Percentiles rank a stretch among this genome's conserved stretches.
phyloP scores from a whole-genome alignment of 805 yeast species.

The Tanozyma kutaoensis region DNA sequence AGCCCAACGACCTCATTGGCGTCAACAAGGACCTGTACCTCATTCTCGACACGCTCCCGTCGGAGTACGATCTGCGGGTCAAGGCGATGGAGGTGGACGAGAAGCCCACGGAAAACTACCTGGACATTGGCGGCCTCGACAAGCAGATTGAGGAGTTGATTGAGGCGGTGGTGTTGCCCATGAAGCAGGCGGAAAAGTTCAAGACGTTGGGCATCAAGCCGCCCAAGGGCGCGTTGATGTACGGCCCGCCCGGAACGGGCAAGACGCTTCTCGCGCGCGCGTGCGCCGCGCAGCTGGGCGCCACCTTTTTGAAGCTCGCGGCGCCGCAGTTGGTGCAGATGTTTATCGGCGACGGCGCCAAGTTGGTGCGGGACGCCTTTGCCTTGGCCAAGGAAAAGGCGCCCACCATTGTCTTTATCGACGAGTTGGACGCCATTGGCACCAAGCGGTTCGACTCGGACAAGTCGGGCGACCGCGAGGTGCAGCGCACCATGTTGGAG shows the following conservation, averaged over 20 bases:
- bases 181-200: conserved; percentile 11
- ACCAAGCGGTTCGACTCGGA: conserved; percentile 10
- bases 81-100: conserved; percentile 99
- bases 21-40: conserved; percentile 94
- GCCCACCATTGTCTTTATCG: conserved; percentile 83
- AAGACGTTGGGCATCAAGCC: conserved; percentile 9
- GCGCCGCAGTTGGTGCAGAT: conserved; percentile 11
- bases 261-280: conserved; percentile 11
- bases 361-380: conserved; percentile 10
- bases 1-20: conserved; percentile 97
- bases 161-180: conserved; percentile 11
- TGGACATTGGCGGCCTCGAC: conserved; percentile 96
- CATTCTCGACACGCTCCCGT: conserved; percentile 86
- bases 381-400: conserved; percentile 11
- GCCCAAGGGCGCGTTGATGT: conserved; percentile 11
- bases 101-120: conserved; percentile 93
- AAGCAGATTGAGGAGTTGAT: conserved; percentile 11
- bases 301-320: conserved; percentile 10
- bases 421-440: conserved; percentile 54
- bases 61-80: conserved; percentile 94
- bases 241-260: conserved; percentile 11
- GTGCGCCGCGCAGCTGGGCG: conserved; percentile 10
- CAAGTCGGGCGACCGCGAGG: conserved; percentile 10
- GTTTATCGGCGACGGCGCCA: conserved; percentile 11
- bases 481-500: conserved; percentile 11